Base-by-base conservation (phyloP, 2,329 filamentous ascomycete genomes). In the Trichoderma brevicompactum region DNA sequence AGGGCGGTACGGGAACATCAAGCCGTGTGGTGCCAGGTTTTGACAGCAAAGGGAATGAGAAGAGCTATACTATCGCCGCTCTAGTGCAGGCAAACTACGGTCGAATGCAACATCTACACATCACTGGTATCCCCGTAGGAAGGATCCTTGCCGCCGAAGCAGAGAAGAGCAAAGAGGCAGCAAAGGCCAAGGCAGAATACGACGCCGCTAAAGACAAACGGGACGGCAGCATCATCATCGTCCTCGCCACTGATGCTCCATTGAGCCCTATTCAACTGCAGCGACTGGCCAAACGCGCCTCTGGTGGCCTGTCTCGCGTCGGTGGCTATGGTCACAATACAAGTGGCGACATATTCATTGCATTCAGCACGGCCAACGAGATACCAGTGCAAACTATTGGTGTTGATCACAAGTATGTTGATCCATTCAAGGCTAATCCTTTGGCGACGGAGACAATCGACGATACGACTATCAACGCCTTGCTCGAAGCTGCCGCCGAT, bases 61-160 rank as follows among this genome's bases (percentile, higher is more conserved):
- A 73, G 64, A 74, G 75, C 12, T 89, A 85, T 70, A 87, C 83
- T 0, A 77, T 89, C 41, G 87, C 77, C 0, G 85, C 82, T 1
- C 76, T 89, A 13, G 83, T 86, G 3, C 86, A 89, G 74, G 81
- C 83, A 44, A 89, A 89, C 72, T 89, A 88, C 71, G 87, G 87
- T 9, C 77, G 79, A 53, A 79, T 80, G 69, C 73, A 79, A 43
- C 81, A 86, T 70, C 78, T 89, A 64, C 78, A 80, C 50, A 82
- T 89, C 65, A 78, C 80, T 1, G 85, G 85, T 2, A 83, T 86
- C 2, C 86, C 86, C 0, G 78, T 89, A 5, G 87, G 87, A 1
- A 80, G 82, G 52, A 74, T 87, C 58, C 77, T 88, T 32, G 44
- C 55, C n/a, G 54, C 41, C 6, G 50, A 46, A 32, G 61, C 61